Evolutionary conservation across 2,329 filamentous ascomycete genomes (phyloP), one percentile per base, ranked within the genome.

Genomic region (Paraconiothyrium brasiliense): DNA sequence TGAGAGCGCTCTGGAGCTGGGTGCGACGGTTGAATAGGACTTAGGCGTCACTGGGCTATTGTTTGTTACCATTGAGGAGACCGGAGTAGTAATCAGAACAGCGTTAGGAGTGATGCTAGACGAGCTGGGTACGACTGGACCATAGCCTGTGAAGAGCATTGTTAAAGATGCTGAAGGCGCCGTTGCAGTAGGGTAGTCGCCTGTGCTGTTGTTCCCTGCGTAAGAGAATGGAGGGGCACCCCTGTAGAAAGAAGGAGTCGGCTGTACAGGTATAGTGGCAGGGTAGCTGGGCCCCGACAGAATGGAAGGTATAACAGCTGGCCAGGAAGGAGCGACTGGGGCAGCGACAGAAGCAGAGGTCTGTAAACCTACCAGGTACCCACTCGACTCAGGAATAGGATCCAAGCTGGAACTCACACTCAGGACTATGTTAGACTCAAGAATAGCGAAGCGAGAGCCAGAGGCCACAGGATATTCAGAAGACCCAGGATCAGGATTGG

Each of bases 221-320:
- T n/a, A 54, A 22, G 39, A 46, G 13, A 27, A 55, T 9, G 27
- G 41, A 46, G 52, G 52, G 27, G 24, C 24, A 22, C 24, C 52
- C 16, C 39, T 24, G 52, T 44, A 46, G 16, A 14, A 44, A 16
- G 41, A 46, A 11, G 27, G 39, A n/a, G 39, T 46, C n/a, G 43
- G 54, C 32, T 55, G 52, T 9, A 10, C 13, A 27, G 39, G 10
- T 24, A 16, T 27, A 16, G 27, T 20, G 35, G 35, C 35, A 13
- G 50, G 50, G 35, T 52, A 52, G 20, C 11, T 24, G 50, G 41
- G 41, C 10, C 50, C 50, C 16, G 50, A 22, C 4, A 52, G 50
- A 24, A 27, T 47, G 1, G 39, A 34, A 34, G 52, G 22, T 10
- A 22, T 3, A 8, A 37, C 30, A 37, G 32, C 8, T 16, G 43